Evolutionary conservation across 441 rosid genomes (phyloP), one percentile per base, ranked within the genome.

Genomic region (Erysimum cheiri): DNA sequence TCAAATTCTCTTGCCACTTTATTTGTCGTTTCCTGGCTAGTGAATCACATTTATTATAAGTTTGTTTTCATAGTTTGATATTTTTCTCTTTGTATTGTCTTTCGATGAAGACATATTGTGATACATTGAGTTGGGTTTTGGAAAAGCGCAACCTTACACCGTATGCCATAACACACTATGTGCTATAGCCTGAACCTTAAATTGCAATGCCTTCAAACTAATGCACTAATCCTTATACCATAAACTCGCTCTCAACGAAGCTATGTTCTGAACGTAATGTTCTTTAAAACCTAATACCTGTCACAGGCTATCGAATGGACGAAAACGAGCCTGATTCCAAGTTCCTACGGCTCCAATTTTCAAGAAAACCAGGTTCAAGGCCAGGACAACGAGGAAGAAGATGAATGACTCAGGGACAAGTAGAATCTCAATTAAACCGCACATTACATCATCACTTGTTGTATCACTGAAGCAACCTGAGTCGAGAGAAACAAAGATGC

Each of bases 251-350:
- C 3, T 64, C 22, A 41, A 35, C 1, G 12, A 12, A 46, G 17
- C 50, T 72, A 13, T 37, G 44, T 0, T 19, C 29, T 56, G 10
- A 13, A 37, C 33, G 37, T 57, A 9, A 65, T 72, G 12, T 39
- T 48, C 14, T 57, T 31, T 9, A 2, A 44, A 54, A 54, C 39
- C 66, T 29, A 24, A 48, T 57, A 29, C 10, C 29, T 50, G 50
- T 44, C 33, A 64, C 84, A 92, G 94, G 94, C 19, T 92, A 88
- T 76, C 85, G 76, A 47, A 87, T 92, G 86, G 98, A 89, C 36
- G 98, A 92, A 64, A 86, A 75, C 13, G 94, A 85, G 59, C 70
- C 83, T 6, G 92, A 89, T 59, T 92, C 97, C 15, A 86, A 80
- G 71, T 83, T 47, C 82, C 82, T 92, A 78, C 77, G 91, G 69